phyloP scores from a whole-genome alignment of 805 yeast genomes.

The Ogataea minuta region DNA sequence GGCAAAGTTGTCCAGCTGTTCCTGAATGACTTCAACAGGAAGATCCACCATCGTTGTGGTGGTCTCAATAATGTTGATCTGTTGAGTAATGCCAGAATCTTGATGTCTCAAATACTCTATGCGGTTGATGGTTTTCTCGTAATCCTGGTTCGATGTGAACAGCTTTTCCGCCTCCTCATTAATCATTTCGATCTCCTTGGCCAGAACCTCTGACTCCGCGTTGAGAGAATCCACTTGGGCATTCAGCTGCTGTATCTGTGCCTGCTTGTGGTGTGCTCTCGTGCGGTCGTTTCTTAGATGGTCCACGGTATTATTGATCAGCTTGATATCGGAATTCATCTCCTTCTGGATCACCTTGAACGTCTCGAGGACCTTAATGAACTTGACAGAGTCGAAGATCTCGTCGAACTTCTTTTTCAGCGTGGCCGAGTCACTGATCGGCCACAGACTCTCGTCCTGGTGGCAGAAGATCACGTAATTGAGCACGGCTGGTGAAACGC shows the following conservation, averaged over 20 bases:
- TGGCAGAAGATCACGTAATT: conserved; percentile 96
- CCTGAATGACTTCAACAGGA: conserved; percentile 39
- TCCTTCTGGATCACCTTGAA: conserved; percentile 76
- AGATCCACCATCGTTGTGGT: conserved; percentile 48
- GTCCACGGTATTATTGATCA: conserved; percentile 74
- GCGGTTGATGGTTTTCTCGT: conserved; percentile 66
- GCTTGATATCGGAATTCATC: conserved; percentile 67
- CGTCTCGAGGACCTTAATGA: conserved; percentile 83
- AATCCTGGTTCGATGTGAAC: conserved; percentile 77
- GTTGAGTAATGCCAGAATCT: conserved; percentile 44
- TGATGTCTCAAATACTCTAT: conserved; percentile 56
- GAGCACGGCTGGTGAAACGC: conserved; percentile 82
- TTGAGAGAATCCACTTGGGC: conserved; percentile 44
- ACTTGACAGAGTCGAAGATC: conserved; percentile 91
- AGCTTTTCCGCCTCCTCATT: conserved; percentile 60
- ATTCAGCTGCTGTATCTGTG: conserved; percentile 44
- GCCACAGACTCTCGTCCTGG: conserved; percentile 97
- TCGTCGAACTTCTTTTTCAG: conserved; percentile 94
- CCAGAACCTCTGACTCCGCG: conserved; percentile 48
- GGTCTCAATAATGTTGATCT: conserved; percentile 47
- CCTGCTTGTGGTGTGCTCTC: conserved; percentile 59
- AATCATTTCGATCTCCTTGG: conserved; percentile 47
- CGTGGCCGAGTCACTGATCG: conserved; percentile 83
- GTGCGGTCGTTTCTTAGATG: conserved; percentile 73
- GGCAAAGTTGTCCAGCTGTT: conserved; percentile 42